Evolutionary conservation across 345 rosid genomes (phyloP).

Genomic region (Trapa bicornis): DNA sequence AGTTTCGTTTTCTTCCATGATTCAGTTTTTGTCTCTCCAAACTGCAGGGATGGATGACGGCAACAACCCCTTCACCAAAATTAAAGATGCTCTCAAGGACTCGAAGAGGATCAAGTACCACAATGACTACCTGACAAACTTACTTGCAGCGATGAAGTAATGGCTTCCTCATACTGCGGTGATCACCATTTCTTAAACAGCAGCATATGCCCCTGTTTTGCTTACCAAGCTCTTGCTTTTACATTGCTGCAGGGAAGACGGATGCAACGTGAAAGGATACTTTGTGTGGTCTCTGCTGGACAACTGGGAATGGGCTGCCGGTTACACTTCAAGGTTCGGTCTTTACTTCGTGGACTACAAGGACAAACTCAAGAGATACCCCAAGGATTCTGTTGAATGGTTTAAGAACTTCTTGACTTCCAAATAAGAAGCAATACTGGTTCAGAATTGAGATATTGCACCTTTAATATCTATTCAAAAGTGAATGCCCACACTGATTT

Average conservation of each 20-base stretch:
- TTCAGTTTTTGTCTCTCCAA: background rate
- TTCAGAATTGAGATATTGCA: background rate
- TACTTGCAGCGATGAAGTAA: conserved; percentile 66
- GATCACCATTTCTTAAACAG: background rate
- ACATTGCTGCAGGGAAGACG: conserved; percentile 52
- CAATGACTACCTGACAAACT: conserved; percentile 65
- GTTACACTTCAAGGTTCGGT: conserved; percentile 82
- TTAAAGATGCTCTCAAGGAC: conserved; percentile 60
- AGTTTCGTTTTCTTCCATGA: background rate
- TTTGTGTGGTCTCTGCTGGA: conserved; percentile 86
- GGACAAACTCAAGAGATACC: conserved; percentile 78
- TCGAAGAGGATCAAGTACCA: conserved; percentile 70
- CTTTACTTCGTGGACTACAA: conserved; percentile 78
- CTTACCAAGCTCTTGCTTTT: background rate
- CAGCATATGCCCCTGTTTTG: background rate
- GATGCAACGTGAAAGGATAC: conserved; percentile 91
- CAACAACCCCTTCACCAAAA: conserved; percentile 28
- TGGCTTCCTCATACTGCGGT: background rate
- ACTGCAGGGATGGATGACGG: conserved; percentile 88
- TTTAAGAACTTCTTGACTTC: conserved; percentile 66
- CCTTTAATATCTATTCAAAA: background rate
- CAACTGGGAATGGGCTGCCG: conserved; percentile 96
- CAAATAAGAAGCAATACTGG: conserved; percentile 6
- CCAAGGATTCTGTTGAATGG: conserved; percentile 83
- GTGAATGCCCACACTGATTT: background rate